A percentile compares a stretch with the other conserved stretches of the same genome.
phyloP scores from a whole-genome alignment of 257 asterid species.

The Solanum tacnaense region DNA sequence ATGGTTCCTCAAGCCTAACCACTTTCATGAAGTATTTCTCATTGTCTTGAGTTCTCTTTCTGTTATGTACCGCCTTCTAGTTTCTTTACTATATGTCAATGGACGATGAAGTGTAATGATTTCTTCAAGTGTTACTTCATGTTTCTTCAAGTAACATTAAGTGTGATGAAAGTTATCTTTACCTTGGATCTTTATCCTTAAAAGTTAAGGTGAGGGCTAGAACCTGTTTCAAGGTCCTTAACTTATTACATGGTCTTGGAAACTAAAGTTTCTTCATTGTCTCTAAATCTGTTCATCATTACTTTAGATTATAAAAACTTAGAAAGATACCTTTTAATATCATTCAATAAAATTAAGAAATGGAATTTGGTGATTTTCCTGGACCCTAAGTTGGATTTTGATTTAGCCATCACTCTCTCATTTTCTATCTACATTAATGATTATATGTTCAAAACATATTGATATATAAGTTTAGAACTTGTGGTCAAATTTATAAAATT shows the following conservation, averaged over 20 bases:
- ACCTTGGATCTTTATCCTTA: not conserved
- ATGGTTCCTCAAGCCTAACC: not conserved
- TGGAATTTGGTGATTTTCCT: not conserved
- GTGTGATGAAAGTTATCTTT: not conserved
- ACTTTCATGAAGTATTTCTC: not conserved
- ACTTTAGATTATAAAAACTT: not conserved
- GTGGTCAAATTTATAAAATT: not conserved
- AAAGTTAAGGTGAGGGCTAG: not conserved
- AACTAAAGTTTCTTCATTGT: not conserved
- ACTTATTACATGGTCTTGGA: not conserved
- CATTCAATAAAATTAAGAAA: not conserved
- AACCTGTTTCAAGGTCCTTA: not conserved
- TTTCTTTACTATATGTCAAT: not conserved
- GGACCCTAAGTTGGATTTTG: not conserved
- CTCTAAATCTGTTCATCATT: not conserved
- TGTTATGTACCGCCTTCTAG: not conserved
- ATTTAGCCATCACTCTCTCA: not conserved
- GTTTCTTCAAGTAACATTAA: not conserved
- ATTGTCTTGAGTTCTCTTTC: not conserved
- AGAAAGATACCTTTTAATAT: not conserved
- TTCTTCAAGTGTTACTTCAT: not conserved
- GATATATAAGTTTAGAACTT: not conserved
- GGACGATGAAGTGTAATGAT: not conserved
- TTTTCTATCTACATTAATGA: not conserved
- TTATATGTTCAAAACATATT: not conserved